Conservation (phyloP, 2,329 filamentous ascomycete species). For the Hirsutella thompsonii region DNA sequence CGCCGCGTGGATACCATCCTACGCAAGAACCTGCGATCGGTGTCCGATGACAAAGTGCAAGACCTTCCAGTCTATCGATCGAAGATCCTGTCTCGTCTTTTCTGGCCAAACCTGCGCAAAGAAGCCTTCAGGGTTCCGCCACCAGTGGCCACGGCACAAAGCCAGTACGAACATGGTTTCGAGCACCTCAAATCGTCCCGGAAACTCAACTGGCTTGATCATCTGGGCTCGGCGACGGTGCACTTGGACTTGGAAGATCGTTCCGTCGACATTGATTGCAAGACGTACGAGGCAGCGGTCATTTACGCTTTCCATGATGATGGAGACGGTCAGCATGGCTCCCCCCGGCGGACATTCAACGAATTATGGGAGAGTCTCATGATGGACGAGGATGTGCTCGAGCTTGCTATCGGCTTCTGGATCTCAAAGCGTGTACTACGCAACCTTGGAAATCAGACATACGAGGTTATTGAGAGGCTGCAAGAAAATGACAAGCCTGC, state of each 20-base stretch:
- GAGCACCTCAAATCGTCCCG: slow-evolving; percentile 69
- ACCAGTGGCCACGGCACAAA: slow-evolving; percentile 46
- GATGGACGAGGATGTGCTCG: slow-evolving; percentile 63
- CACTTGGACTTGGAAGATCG: slow-evolving; percentile 77
- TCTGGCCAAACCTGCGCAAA: slow-evolving; percentile 75
- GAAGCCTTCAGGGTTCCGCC: slow-evolving; percentile 54
- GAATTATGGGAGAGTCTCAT: slow-evolving; percentile 45
- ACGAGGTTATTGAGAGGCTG: slow-evolving; percentile 55
- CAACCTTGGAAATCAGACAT: slow-evolving; percentile 39
- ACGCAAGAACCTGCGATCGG: slow-evolving; percentile 25
- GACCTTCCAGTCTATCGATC: slow-evolving; percentile 44
- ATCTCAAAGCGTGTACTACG: slow-evolving; percentile 53
- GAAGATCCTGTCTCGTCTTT: slow-evolving; percentile 82
- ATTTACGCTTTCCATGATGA: slow-evolving; percentile 66
- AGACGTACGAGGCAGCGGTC: slow-evolving; percentile 76
- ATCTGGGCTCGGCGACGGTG: slow-evolving; percentile 67
- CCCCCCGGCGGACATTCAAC: slow-evolving; percentile 31
- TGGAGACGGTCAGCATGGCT: slow-evolving; percentile 18
- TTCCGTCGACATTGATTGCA: slow-evolving; percentile 56
- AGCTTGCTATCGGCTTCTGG: slow-evolving; percentile 59
- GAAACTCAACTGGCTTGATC: slow-evolving; percentile 80
- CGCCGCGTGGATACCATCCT: slow-evolving; percentile 58
- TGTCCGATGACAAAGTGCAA: slow-evolving; percentile 4
- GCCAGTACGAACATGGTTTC: slow-evolving; percentile 62
- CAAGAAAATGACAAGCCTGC: slow-evolving; percentile 21